Percentiles rank a stretch among this genome's conserved stretches.
phyloP scores from a whole-genome alignment of 768 basidiomycete species.

The Leccinum barrowsii region DNA sequence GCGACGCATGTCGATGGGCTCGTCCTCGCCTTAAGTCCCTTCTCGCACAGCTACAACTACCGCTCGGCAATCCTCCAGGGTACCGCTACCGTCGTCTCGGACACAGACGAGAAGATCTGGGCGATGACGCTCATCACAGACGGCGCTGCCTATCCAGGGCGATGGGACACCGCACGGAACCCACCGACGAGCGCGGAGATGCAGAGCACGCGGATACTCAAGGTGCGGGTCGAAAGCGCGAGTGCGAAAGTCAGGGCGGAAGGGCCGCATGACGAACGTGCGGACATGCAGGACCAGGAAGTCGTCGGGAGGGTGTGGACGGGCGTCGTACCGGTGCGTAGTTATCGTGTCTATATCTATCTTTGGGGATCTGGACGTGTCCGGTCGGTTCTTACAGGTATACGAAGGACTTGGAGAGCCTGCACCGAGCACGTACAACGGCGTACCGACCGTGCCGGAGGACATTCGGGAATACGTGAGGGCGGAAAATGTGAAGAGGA shows the following conservation, averaged over 20 bases:
- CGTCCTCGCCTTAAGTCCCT: constrained; percentile 22
- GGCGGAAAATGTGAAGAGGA: constrained; percentile 21
- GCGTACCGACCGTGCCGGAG: constrained; percentile 12
- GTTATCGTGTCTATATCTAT: neutral
- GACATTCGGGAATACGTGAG: constrained; percentile 22
- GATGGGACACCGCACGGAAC: constrained; percentile 21
- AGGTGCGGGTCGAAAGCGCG: constrained; percentile 19
- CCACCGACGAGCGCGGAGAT: constrained; percentile 21
- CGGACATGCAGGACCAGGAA: constrained; percentile 14
- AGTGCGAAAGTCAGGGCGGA: constrained; percentile 24
- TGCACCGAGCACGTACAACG: constrained; percentile 21
- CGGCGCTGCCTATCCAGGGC: constrained; percentile 16
- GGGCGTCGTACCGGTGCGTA: constrained; percentile 23
- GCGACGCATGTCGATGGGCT: constrained; percentile 25
- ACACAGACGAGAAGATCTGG: constrained; percentile 24
- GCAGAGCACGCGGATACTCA: constrained; percentile 23
- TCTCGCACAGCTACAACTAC: constrained; percentile 27
- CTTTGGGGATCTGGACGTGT: neutral
- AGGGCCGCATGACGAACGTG: constrained; percentile 20
- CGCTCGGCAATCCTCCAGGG: constrained; percentile 25
- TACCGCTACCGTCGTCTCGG: constrained; percentile 10
- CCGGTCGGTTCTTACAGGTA: constrained; percentile 8
- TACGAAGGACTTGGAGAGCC: constrained; percentile 25
- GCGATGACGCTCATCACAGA: constrained; percentile 22
- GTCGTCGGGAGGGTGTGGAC: constrained; percentile 21